These are phyloP conservation scores for Cyberlindnera mississippiensis DNA, from an alignment of 805 yeast genomes.

Conservation along the genomic window DNA sequence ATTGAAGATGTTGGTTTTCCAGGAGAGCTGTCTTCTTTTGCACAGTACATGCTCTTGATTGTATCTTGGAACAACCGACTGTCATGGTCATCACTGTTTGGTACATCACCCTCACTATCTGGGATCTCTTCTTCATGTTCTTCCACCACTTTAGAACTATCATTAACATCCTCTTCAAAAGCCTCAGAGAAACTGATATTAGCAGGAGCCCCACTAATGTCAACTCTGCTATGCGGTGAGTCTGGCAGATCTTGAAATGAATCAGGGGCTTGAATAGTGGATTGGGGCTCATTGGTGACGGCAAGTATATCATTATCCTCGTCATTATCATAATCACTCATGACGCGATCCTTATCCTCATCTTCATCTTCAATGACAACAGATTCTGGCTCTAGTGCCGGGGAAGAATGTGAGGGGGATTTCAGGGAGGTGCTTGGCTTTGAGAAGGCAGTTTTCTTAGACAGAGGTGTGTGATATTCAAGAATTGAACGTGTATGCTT, in stretches of 20 bases:
- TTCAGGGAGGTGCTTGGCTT: too few relatives aligned
- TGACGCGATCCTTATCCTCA: too few relatives aligned
- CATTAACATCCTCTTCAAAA: conserved; percentile 12
- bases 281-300: neutral
- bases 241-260: too few relatives aligned
- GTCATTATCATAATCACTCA: conserved; percentile 2
- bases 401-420: neutral
- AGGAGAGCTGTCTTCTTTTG: neutral
- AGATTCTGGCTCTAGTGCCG: neutral
- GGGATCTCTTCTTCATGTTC: conserved; percentile 2
- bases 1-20: neutral
- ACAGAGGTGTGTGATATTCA: too few relatives aligned
- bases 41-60: neutral
- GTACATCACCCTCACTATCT: conserved; percentile 9
- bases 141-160: neutral
- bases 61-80: conserved; percentile 8
- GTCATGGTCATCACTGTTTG: conserved; percentile 12
- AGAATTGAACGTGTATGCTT: too few relatives aligned
- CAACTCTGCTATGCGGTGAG: too few relatives aligned
- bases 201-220: neutral
- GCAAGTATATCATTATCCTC: conserved; percentile 5
- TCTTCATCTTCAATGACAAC: conserved; percentile 3
- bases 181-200: conserved; percentile 9
- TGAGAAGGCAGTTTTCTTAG: too few relatives aligned
- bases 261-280: neutral